phyloP scores from a whole-genome alignment of 2,329 filamentous ascomycete species.

The Monosporascus sp. region DNA sequence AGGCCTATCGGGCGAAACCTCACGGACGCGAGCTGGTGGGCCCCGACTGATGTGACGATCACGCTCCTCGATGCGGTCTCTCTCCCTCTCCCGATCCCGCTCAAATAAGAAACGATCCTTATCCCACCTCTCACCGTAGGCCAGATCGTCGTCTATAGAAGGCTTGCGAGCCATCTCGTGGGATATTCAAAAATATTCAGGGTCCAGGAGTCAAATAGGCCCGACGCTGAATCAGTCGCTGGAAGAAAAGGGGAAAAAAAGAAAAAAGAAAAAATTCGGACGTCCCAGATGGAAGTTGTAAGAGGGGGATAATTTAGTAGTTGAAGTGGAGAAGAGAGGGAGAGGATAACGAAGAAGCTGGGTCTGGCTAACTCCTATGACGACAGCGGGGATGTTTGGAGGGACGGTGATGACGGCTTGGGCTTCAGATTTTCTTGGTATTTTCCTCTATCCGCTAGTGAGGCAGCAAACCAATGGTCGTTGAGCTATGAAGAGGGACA shows the following conservation, averaged over 20 bases:
- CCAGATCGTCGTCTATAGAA: conserved; percentile 27
- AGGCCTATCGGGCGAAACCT: conserved; percentile 42
- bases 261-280: neutral
- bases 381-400: neutral
- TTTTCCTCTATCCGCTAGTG: too few species aligned
- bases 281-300: neutral
- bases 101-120: conserved; percentile 45
- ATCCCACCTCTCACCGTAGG: conserved; percentile 46
- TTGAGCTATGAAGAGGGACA: too few species aligned
- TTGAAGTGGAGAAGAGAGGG: neutral
- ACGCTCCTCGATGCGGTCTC: conserved; percentile 48
- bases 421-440: neutral
- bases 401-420: neutral
- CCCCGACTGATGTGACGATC: conserved; percentile 42
- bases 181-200: conserved; percentile 4
- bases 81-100: conserved; percentile 42
- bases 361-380: neutral
- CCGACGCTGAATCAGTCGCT: neutral
- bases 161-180: conserved; percentile 27
- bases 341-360: neutral
- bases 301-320: neutral
- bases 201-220: neutral
- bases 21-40: conserved; percentile 33
- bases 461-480: too few species aligned
- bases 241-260: neutral